Evolutionary conservation across 2,329 filamentous ascomycete species (phyloP).

Genomic region (Aspergillus novofumigatus): DNA sequence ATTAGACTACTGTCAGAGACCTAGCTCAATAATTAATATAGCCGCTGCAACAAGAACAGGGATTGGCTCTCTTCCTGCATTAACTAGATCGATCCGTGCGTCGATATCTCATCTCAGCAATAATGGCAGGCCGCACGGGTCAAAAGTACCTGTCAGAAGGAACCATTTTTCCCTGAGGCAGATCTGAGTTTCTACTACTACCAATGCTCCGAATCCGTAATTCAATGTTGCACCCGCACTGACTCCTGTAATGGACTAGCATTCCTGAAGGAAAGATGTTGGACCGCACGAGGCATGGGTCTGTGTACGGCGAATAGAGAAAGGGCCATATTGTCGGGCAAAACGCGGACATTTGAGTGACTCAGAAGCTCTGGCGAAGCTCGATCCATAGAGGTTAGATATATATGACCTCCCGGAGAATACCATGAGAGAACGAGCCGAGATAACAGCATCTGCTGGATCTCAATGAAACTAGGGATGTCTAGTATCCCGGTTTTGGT

Average conservation of each 20-base stretch:
- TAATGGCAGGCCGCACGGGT: background rate
- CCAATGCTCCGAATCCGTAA: too few relatives aligned
- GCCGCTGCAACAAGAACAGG: constrained; percentile 11
- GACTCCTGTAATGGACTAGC: background rate
- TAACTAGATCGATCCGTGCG: background rate
- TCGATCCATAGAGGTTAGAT: background rate
- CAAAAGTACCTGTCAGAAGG: background rate
- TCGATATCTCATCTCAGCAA: background rate
- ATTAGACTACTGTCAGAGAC: background rate
- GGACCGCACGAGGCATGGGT: background rate
- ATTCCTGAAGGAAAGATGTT: background rate
- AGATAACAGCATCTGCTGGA: background rate
- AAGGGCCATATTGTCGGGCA: background rate
- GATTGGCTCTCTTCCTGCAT: background rate
- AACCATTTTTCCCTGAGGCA: background rate
- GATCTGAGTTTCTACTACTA: background rate
- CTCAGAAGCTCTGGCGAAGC: background rate
- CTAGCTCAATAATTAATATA: background rate
- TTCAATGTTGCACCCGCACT: background rate
- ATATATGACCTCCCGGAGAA: background rate
- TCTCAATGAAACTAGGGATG: background rate
- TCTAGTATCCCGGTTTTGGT: too few relatives aligned
- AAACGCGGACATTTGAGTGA: background rate
- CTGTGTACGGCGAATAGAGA: background rate
- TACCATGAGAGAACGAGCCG: background rate